phyloP scores from a whole-genome alignment of 1,284 basidiomycete species.

The Tylopilus sp. region DNA sequence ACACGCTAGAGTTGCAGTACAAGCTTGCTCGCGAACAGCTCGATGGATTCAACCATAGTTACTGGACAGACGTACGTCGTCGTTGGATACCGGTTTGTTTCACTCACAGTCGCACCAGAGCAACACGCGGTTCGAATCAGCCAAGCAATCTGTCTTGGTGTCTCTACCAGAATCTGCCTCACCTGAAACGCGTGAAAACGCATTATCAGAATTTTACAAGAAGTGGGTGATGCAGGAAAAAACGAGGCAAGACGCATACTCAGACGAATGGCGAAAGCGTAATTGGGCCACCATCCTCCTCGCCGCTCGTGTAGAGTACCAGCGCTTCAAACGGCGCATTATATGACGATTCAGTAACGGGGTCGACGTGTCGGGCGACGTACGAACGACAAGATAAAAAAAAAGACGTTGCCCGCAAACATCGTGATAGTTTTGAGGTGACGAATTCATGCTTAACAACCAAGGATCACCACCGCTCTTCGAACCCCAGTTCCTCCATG shows the following conservation, averaged over 20 bases:
- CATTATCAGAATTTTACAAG: constrained; percentile 65
- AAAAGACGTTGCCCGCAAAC: too few relatives aligned
- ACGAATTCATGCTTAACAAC: neutral
- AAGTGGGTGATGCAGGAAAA: constrained; percentile 70
- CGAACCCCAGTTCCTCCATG: constrained; percentile 40
- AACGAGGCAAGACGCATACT: constrained; percentile 53
- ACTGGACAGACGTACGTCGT: constrained; percentile 70
- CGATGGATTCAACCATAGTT: constrained; percentile 67
- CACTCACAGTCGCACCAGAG: constrained; percentile 42
- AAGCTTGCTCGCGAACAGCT: constrained; percentile 64
- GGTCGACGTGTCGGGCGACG: neutral
- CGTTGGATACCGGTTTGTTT: neutral
- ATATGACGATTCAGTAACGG: constrained; percentile 8
- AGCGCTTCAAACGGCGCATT: constrained; percentile 35
- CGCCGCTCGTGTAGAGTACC: constrained; percentile 48
- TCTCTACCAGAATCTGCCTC: constrained; percentile 51
- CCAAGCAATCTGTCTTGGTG: constrained; percentile 54
- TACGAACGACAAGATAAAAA: neutral
- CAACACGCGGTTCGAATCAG: constrained; percentile 68
- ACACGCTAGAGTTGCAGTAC: constrained; percentile 58
- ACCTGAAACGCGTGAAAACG: constrained; percentile 54
- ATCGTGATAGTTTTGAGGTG: neutral
- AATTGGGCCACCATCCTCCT: constrained; percentile 54
- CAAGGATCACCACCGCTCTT: constrained; percentile 15
- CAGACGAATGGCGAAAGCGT: constrained; percentile 57